Base-by-base conservation (phyloP, 441 rosid species). In the Pelargonium hybrid region DNA sequence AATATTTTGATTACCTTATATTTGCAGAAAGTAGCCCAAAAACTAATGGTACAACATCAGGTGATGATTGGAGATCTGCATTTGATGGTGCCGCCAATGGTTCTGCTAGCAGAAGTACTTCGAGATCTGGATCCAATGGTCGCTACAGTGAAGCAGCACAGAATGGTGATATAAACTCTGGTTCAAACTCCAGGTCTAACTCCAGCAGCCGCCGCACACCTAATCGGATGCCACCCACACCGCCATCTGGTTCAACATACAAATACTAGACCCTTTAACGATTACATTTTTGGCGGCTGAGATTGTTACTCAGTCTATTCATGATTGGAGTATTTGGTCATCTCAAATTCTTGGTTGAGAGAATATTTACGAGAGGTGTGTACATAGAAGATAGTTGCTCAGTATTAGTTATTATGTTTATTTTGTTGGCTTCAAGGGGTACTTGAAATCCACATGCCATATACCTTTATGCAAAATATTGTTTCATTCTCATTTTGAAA, bases 31-130 rank as follows among this genome's bases (percentile, higher is more conserved):
- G 87, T 78, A 91, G 96, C 82, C 93, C 97, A 26, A 88, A 84
- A 81, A 68, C 84, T 65, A 82, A 70, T 20, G 90, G 87, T 57
- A 66, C 84, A 0, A 63, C 87, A 47, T 62, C 88, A 47, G 98
- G 93, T 0, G 97, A 95, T 65, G 99, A 92, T 70, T 96, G 99
- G 99, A 92, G 96, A 80, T 83, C 88, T 78, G 99, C 98, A 62
- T 96, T 96, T 69, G 91, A 91, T 68, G 83, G 92, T 14, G 96
- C 97, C 50, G 93, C 87, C 14, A 87, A 87, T 69, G 97, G 96
- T 34, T 80, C 76, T 59, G 31, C 26, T 23, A 59, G n/a, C 4
- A 62, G 66, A 3, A 90, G 81, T 77, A 71, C 90, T 25, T 83
- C 84, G 47, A 83, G 87, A 74, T 82, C 86, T 17, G 85, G 91